phyloP scores from a whole-genome alignment of 768 basidiomycete genomes.

The Kwoniella europaea region DNA sequence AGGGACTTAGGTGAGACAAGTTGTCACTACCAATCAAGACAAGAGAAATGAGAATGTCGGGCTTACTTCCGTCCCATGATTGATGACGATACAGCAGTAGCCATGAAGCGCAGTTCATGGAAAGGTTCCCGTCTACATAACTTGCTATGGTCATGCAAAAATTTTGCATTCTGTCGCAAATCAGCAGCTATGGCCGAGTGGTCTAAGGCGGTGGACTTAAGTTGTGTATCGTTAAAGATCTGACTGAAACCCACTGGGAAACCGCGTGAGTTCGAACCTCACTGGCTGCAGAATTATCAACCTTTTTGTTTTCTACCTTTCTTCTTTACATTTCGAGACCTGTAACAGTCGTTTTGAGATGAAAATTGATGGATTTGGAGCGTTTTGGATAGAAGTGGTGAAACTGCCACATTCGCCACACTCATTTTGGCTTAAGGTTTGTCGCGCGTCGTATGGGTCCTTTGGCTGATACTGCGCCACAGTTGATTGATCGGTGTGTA shows the following conservation, averaged over 20 bases:
- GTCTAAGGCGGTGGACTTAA: slow-evolving; percentile 42
- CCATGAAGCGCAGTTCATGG: no score
- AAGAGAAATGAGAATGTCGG: no score
- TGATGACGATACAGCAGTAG: no score
- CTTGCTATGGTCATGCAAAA: no score
- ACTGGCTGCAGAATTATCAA: background rate
- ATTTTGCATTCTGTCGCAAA: no score
- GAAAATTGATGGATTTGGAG: slow-evolving; percentile 1
- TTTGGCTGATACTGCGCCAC: no score
- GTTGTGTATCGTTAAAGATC: background rate
- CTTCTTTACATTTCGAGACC: background rate
- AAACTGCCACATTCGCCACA: background rate
- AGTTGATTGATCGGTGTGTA: no score
- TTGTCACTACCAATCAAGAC: no score
- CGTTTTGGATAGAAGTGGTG: background rate
- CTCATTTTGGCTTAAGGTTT: background rate
- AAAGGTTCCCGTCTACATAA: no score
- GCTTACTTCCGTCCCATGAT: no score
- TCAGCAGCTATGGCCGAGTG: slow-evolving; percentile 41
- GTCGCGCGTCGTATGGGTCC: no score
- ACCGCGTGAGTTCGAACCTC: slow-evolving; percentile 19
- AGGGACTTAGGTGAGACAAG: no score
- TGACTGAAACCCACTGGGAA: slow-evolving; percentile 15
- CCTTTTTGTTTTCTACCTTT: background rate
- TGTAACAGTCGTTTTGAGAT: background rate